Evolutionary conservation across 768 basidiomycete species (phyloP).

Genomic region (Fomitopsis serialis): DNA sequence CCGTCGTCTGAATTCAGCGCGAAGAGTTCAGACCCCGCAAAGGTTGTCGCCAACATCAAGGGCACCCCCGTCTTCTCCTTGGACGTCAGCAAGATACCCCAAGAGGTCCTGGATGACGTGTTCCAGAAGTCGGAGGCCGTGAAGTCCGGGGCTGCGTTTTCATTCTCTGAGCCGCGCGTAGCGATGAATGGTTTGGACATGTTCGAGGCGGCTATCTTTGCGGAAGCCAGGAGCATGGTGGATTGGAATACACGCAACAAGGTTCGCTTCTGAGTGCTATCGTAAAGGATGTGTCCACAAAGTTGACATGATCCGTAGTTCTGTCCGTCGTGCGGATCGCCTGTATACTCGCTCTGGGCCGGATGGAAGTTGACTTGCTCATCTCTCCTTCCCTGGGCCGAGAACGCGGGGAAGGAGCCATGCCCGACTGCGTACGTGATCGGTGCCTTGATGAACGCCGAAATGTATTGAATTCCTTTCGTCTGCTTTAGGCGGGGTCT

Average conservation of each 20-base stretch:
- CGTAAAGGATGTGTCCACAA: background rate
- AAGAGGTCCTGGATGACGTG: constrained; percentile 37
- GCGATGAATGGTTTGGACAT: constrained; percentile 50
- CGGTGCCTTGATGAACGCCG: background rate
- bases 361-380: constrained; percentile 92
- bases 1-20: constrained; percentile 59
- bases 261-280: constrained; percentile 31
- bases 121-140: constrained; percentile 32
- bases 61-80: constrained; percentile 87
- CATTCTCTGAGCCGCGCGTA: constrained; percentile 64
- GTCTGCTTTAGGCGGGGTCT: constrained; percentile 58
- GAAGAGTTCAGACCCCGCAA: constrained; percentile 32
- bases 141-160: constrained; percentile 34
- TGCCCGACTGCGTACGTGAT: constrained; percentile 61
- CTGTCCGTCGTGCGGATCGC: constrained; percentile 83
- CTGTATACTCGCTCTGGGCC: constrained; percentile 83
- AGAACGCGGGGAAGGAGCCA: constrained; percentile 54
- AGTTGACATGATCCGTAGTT: constrained; percentile 44
- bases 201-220: constrained; percentile 73
- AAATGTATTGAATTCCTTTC: background rate
- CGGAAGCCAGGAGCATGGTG: constrained; percentile 71
- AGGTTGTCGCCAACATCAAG: constrained; percentile 51
- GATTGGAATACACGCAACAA: constrained; percentile 95
- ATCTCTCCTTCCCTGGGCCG: constrained; percentile 69
- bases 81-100: constrained; percentile 55